phyloP scores from a whole-genome alignment of 177 flowering plant genomes.

The Vitis hybrid region DNA sequence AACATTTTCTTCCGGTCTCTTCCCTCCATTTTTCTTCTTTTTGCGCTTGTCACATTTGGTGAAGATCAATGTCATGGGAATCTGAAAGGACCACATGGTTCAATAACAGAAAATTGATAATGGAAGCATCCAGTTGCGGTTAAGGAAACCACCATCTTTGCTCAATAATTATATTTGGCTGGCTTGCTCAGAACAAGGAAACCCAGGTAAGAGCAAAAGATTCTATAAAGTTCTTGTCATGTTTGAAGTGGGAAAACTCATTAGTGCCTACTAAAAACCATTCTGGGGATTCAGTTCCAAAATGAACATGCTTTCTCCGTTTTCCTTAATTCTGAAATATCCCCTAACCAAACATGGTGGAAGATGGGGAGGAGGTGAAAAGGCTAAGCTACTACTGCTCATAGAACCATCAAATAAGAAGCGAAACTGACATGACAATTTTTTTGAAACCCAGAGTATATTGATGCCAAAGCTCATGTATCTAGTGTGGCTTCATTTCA shows the following conservation, averaged over 20 bases:
- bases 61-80: conserved; percentile 96
- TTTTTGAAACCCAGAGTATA: not conserved
- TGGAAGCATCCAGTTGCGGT: not conserved
- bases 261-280: not conserved
- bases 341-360: too few relatives aligned
- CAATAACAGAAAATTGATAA: too few relatives aligned
- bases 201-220: not conserved
- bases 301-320: not conserved
- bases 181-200: not conserved
- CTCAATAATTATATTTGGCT: too few relatives aligned
- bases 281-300: not conserved
- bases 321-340: too few relatives aligned
- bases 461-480: too few relatives aligned
- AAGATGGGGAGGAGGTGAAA: not conserved
- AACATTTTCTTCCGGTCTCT: conserved; percentile 85
- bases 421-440: not conserved
- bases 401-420: not conserved
- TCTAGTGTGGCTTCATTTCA: too few relatives aligned
- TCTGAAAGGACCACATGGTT: conserved; percentile 32
- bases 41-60: conserved; percentile 97
- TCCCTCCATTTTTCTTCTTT: conserved; percentile 85
- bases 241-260: not conserved
- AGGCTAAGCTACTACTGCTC: not conserved
- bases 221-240: not conserved
- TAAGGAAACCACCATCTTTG: not conserved